Conservation (phyloP, 495 filamentous ascomycete species). For the Neurospora sp. region DNA sequence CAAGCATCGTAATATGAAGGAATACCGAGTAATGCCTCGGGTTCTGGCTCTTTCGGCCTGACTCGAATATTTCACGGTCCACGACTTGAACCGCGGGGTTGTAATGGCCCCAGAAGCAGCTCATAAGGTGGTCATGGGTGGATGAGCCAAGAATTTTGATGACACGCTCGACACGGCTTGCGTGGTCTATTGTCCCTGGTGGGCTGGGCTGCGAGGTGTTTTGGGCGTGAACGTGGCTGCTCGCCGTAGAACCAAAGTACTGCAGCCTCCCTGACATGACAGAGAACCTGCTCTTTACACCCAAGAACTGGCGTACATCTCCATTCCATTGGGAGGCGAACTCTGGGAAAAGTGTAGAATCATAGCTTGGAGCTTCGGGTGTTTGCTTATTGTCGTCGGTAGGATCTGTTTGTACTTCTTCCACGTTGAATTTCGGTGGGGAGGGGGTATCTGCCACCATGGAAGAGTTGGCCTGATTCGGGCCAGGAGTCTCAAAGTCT, state of each 20-base stretch:
- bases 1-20: constrained; percentile 42
- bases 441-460: constrained; percentile 14
- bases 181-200: constrained; percentile 23
- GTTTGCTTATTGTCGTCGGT: not conserved
- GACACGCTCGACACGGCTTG: constrained; percentile 31
- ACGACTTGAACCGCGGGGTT: constrained; percentile 37
- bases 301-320: constrained; percentile 32
- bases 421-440: constrained; percentile 18
- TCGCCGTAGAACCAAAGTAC: constrained; percentile 41
- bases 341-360: constrained; percentile 21
- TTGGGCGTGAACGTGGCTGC: constrained; percentile 23
- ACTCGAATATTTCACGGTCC: constrained; percentile 37
- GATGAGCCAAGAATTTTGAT: constrained; percentile 30
- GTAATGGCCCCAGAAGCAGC: constrained; percentile 41
- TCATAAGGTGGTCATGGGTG: constrained; percentile 43
- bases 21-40: constrained; percentile 39
- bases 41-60: constrained; percentile 33
- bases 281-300: constrained; percentile 29
- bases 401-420: constrained; percentile 14
- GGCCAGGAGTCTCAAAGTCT: constrained; percentile 4
- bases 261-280: constrained; percentile 32
- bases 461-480: constrained; percentile 5
- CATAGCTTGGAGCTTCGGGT: constrained; percentile 1
- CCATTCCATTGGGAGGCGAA: constrained; percentile 27
- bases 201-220: constrained; percentile 4